Conservation (phyloP, 1,284 basidiomycete genomes). For the Ustilago sp. region DNA sequence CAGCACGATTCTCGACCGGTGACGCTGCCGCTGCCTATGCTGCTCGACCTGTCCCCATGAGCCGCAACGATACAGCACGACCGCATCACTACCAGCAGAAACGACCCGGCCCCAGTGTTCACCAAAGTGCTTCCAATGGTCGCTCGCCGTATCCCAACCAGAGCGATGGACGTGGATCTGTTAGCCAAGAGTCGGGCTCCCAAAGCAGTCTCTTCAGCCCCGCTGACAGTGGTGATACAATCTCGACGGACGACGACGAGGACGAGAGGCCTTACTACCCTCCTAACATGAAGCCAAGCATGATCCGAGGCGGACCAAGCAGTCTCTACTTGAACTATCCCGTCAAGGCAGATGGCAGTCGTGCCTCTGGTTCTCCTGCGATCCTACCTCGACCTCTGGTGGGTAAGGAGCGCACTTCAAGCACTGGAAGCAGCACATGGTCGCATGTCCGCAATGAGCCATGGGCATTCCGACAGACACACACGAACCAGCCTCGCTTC, state of each 20-base stretch:
- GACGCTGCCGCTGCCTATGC: slow-evolving; percentile 23
- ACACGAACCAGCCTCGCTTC: slow-evolving; percentile 45
- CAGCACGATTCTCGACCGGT: slow-evolving; percentile 21
- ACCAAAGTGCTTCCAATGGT: slow-evolving; percentile 25
- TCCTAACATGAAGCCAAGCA: slow-evolving; percentile 48
- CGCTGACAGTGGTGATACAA: slow-evolving; percentile 50
- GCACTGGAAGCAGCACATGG: slow-evolving; percentile 37
- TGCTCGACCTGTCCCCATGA: slow-evolving; percentile 36
- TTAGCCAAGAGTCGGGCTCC: slow-evolving; percentile 43
- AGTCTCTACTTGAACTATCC: slow-evolving; percentile 53
- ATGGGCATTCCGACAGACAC: slow-evolving; percentile 43
- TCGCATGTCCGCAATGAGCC: slow-evolving; percentile 49
- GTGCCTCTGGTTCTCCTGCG: slow-evolving; percentile 24
- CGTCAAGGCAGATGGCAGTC: slow-evolving; percentile 21
- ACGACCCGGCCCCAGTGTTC: slow-evolving; percentile 32
- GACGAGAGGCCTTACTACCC: slow-evolving; percentile 57
- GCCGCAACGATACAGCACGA: slow-evolving; percentile 44
- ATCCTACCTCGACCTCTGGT: slow-evolving; percentile 22
- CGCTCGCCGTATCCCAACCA: slow-evolving; percentile 29
- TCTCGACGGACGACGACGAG: slow-evolving; percentile 58
- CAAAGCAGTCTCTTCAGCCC: slow-evolving; percentile 57
- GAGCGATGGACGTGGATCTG: slow-evolving; percentile 35
- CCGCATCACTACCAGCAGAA: slow-evolving; percentile 54
- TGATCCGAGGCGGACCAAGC: slow-evolving; percentile 50
- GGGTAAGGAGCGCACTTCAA: slow-evolving; percentile 38